Percentiles rank a stretch among this genome's conserved stretches.
Evolutionary conservation across 164 flowering plant genomes (phyloP).

Genomic region (Kingdonia uniflora): DNA sequence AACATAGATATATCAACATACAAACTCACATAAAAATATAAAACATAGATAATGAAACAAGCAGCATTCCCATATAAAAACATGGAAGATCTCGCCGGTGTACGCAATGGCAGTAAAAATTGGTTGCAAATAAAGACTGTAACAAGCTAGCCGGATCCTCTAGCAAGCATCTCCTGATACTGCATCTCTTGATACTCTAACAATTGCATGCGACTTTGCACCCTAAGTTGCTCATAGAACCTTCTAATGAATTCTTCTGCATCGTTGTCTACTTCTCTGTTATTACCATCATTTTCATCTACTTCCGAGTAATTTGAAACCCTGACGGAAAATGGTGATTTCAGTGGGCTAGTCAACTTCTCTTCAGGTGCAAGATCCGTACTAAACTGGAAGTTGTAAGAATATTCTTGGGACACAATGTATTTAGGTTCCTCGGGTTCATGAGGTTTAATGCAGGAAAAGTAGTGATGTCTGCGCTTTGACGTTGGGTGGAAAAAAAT

Average conservation of each 20-base stretch:
- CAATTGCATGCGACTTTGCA: conserved; percentile 27
- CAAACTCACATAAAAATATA: too few relatives aligned
- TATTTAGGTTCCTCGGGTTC: background rate
- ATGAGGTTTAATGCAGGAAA: conserved; percentile 44
- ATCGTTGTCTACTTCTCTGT: conserved; percentile 27
- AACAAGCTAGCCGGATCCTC: too few relatives aligned
- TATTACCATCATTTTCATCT: conserved; percentile 19
- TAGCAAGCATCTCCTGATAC: conserved; percentile 6
- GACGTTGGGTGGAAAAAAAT: conserved; percentile 32
- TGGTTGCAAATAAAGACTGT: too few relatives aligned
- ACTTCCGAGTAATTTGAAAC: conserved; percentile 32
- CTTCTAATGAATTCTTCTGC: conserved; percentile 48
- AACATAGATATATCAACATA: too few relatives aligned
- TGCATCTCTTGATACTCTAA: conserved; percentile 20
- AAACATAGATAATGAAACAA: too few relatives aligned
- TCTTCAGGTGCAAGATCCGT: conserved; percentile 18
- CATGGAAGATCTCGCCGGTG: too few relatives aligned
- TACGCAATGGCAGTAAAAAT: too few relatives aligned
- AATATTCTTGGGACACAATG: conserved; percentile 28
- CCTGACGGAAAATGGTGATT: conserved; percentile 27
- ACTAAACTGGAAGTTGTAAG: conserved; percentile 14
- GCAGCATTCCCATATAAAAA: too few relatives aligned
- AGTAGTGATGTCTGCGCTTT: conserved; percentile 32
- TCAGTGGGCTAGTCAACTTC: conserved; percentile 22
- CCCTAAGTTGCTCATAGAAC: conserved; percentile 41